Conservation (phyloP, 2,329 filamentous ascomycete species). For the Madurella mycetomatis region DNA sequence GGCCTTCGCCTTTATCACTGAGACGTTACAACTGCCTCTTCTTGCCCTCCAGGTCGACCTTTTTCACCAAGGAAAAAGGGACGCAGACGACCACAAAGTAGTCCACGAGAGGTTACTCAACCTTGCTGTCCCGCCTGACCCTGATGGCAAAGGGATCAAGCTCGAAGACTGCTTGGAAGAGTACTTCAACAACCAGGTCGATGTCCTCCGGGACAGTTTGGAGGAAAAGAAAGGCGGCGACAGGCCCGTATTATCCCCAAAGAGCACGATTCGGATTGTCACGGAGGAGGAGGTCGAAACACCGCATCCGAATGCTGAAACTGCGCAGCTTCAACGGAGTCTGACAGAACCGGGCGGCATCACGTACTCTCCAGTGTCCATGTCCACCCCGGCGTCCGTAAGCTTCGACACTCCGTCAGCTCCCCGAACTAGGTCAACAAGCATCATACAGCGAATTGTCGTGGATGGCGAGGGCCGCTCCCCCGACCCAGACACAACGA, state of each 20-base stretch:
- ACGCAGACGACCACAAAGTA: constrained; percentile 87
- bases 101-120: constrained; percentile 88
- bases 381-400: constrained; percentile 18
- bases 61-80: constrained; percentile 79
- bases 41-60: constrained; percentile 91
- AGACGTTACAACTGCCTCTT: constrained; percentile 79
- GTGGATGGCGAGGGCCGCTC: constrained; percentile 48
- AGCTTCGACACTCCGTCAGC: constrained; percentile 30
- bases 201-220: constrained; percentile 71
- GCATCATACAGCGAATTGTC: constrained; percentile 58
- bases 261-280: constrained; percentile 34
- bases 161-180: constrained; percentile 88
- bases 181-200: constrained; percentile 92
- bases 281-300: constrained; percentile 23
- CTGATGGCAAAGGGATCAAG: constrained; percentile 66
- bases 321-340: constrained; percentile 31
- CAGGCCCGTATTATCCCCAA: constrained; percentile 24
- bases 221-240: constrained; percentile 47
- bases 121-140: constrained; percentile 77
- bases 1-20: constrained; percentile 91
- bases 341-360: constrained; percentile 30
- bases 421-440: constrained; percentile 49
- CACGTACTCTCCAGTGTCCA: constrained; percentile 17
- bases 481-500: constrained; percentile 38
- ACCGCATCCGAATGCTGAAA: constrained; percentile 19